Evolutionary conservation across 305 asterid species (phyloP).

Genomic region (Fraxinus platypoda): DNA sequence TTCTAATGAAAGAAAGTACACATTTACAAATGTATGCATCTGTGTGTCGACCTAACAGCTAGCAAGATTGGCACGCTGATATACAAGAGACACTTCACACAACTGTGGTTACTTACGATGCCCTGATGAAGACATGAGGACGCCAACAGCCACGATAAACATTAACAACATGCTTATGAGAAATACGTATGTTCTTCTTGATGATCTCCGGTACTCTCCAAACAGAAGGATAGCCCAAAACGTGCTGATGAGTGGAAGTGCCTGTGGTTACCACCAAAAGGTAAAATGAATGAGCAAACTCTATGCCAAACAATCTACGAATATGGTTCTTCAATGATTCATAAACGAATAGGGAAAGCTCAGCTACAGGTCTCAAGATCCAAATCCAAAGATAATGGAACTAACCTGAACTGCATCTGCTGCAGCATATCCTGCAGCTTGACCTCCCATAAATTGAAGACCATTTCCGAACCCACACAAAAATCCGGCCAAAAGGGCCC

Average conservation of each 20-base stretch:
- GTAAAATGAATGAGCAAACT: neutral
- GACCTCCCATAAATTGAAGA: constrained; percentile 66
- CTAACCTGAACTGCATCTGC: constrained; percentile 66
- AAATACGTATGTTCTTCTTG: constrained; percentile 39
- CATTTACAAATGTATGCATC: neutral
- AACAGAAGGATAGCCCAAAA: constrained; percentile 57
- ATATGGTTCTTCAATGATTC: neutral
- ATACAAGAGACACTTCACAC: neutral
- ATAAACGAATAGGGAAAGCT: neutral
- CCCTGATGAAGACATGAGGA: constrained; percentile 61
- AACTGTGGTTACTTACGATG: constrained; percentile 31
- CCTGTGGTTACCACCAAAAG: constrained; percentile 28
- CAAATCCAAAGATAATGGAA: neutral
- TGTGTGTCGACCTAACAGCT: neutral
- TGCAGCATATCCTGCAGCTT: constrained; percentile 71
- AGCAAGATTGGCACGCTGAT: neutral
- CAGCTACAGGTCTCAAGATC: neutral
- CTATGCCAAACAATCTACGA: neutral
- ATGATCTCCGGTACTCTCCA: constrained; percentile 63
- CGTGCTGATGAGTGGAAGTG: constrained; percentile 65
- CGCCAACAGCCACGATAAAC: constrained; percentile 51
- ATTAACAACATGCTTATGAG: constrained; percentile 47
- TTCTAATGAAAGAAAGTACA: neutral
- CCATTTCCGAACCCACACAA: constrained; percentile 62
- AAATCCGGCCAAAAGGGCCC: constrained; percentile 59